These are phyloP conservation scores for Vickermania spadyakhi DNA, from an alignment of 208 protist genomes.

Conservation along the genomic window DNA sequence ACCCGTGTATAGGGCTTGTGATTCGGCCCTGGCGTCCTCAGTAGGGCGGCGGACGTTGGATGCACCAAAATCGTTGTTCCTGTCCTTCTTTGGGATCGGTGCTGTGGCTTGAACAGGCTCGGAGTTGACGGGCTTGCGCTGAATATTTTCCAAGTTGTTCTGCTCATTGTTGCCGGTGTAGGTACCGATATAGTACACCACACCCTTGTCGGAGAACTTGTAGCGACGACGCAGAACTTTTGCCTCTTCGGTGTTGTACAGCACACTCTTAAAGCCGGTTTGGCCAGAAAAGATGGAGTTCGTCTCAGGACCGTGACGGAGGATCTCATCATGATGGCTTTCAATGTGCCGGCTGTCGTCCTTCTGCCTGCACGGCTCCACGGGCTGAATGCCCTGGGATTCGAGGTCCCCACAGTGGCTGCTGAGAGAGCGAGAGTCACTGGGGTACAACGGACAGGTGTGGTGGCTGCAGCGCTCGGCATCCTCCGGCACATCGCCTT, in stretches of 20 bases:
- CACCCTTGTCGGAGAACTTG: constrained; percentile 1
- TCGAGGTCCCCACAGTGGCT: not conserved
- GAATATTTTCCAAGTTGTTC: not conserved
- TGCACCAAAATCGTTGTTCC: not conserved
- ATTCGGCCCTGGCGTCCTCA: not conserved
- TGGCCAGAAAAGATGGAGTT: not conserved
- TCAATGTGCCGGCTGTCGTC: not conserved
- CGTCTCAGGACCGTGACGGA: not conserved
- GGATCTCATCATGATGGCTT: not conserved
- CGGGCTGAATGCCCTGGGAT: not conserved
- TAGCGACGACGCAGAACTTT: not conserved
- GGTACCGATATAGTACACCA: not conserved
- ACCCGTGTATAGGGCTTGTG: not conserved
- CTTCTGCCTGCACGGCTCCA: not conserved
- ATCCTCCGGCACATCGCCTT: not conserved
- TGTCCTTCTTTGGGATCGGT: not conserved
- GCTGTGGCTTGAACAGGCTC: not conserved
- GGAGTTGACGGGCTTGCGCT: not conserved
- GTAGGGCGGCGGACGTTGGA: not conserved
- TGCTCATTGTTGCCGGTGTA: not conserved
- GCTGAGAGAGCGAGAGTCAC: not conserved
- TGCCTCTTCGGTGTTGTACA: not conserved
- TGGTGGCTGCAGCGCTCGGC: not conserved
- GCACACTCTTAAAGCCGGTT: not conserved
- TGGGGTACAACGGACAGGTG: not conserved